Evolutionary conservation across 139 green algal species (phyloP).

Genomic region (Coelastrella sp.): DNA sequence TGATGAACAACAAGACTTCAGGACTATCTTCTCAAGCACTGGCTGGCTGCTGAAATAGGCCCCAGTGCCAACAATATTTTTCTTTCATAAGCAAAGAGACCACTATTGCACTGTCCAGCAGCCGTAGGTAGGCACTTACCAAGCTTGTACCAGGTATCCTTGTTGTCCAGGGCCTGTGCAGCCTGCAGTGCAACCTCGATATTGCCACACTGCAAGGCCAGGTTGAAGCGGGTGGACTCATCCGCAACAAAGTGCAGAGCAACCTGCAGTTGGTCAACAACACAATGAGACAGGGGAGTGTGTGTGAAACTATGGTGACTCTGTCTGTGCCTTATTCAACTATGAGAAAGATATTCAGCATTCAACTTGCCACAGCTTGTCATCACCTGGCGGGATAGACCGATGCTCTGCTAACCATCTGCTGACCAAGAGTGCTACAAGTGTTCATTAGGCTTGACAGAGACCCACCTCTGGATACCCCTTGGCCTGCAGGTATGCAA

Average conservation of each 20-base stretch:
- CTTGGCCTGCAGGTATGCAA: slow-evolving; percentile 98
- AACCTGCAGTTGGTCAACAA: slow-evolving; percentile 64
- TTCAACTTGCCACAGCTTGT: too few relatives aligned
- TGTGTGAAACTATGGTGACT: too few relatives aligned
- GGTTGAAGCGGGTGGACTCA: slow-evolving; percentile 95
- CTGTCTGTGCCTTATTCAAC: too few relatives aligned
- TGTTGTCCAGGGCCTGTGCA: slow-evolving; percentile 93
- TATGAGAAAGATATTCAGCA: too few relatives aligned
- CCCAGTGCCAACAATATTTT: not conserved
- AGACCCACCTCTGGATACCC: slow-evolving; percentile 93
- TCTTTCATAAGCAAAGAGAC: not conserved
- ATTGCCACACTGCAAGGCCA: slow-evolving; percentile 88
- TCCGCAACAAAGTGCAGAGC: slow-evolving; percentile 96
- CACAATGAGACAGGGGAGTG: too few relatives aligned
- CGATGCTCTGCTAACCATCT: too few relatives aligned
- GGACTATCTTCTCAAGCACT: too few relatives aligned
- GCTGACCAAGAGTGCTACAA: too few relatives aligned
- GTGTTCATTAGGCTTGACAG: too few relatives aligned
- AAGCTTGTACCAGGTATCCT: slow-evolving; percentile 96
- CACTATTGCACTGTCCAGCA: not conserved
- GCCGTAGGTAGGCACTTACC: slow-evolving; percentile 47
- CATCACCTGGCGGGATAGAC: too few relatives aligned
- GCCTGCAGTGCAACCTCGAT: slow-evolving; percentile 97
- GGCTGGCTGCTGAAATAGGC: too few relatives aligned
- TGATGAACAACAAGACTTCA: too few relatives aligned